Percentiles rank a stretch among this genome's conserved stretches.
Evolutionary conservation across 2,329 filamentous ascomycete species (phyloP).

Genomic region (Colletotrichum acutatum): DNA sequence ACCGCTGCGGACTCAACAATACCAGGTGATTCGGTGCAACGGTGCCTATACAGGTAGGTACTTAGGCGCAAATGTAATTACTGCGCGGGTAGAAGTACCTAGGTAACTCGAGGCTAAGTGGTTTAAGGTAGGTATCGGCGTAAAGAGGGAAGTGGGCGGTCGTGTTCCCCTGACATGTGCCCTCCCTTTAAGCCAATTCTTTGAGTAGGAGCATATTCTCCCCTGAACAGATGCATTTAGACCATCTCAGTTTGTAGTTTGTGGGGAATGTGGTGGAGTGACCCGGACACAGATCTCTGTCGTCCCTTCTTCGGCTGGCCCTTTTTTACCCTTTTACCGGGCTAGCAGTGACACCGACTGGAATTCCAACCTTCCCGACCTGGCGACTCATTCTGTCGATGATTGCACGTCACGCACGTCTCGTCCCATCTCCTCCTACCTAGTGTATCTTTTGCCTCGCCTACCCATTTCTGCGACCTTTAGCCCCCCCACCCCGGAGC

Average conservation of each 20-base stretch:
- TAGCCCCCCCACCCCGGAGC: not conserved
- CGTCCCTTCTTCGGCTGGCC: constrained; percentile 7
- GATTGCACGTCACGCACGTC: constrained; percentile 14
- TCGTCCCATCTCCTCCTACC: constrained; percentile 22
- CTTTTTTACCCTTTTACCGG: not conserved
- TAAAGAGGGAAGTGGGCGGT: constrained; percentile 7
- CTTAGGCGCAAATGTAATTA: not conserved
- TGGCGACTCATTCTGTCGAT: not conserved
- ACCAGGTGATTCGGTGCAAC: not conserved
- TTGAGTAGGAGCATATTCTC: not conserved
- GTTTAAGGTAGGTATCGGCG: not conserved
- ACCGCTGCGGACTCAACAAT: not conserved
- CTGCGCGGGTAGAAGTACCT: no score
- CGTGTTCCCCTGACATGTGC: not conserved
- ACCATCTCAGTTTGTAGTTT: not conserved
- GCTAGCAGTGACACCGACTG: not conserved
- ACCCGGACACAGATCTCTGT: constrained; percentile 3
- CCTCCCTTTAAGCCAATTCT: no score
- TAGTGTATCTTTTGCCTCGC: constrained; percentile 8
- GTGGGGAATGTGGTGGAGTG: not conserved
- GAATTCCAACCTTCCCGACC: not conserved
- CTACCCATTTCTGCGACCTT: not conserved
- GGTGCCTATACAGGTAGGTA: not conserved
- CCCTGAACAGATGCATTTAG: not conserved
- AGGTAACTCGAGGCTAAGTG: not conserved